Percentiles rank a stretch among this genome's conserved stretches.
Evolutionary conservation across 345 rosid genomes (phyloP).

Genomic region (Linum tenue): DNA sequence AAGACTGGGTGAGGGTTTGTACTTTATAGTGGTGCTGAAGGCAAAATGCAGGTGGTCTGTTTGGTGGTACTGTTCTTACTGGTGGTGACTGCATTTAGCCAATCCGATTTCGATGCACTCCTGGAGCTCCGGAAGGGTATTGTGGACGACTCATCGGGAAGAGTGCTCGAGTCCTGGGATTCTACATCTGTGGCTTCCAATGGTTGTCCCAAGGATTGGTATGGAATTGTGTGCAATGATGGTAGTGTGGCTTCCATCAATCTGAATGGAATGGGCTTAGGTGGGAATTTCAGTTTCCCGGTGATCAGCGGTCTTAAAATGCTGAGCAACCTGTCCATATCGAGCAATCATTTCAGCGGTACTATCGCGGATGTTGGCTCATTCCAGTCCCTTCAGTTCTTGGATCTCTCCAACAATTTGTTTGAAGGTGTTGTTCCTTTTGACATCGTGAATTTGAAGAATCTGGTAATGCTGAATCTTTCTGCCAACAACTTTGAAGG

Average conservation of each 20-base stretch:
- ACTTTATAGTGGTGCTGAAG: constrained; percentile 16
- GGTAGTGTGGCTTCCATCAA: constrained; percentile 54
- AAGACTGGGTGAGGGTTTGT: not conserved
- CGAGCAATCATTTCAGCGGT: constrained; percentile 53
- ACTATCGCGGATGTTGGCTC: constrained; percentile 54
- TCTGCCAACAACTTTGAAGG: constrained; percentile 52
- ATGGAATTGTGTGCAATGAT: constrained; percentile 48
- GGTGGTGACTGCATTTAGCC: constrained; percentile 32
- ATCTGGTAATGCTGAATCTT: constrained; percentile 41
- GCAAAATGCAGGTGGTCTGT: constrained; percentile 44
- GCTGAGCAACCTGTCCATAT: constrained; percentile 59
- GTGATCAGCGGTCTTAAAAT: constrained; percentile 38
- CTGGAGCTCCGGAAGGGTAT: constrained; percentile 65
- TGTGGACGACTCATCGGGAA: constrained; percentile 47
- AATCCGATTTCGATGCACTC: constrained; percentile 67
- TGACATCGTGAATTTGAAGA: constrained; percentile 30
- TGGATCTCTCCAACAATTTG: constrained; percentile 52
- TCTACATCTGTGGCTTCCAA: constrained; percentile 49
- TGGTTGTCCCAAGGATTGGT: constrained; percentile 70
- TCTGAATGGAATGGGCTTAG: constrained; percentile 49
- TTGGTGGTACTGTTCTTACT: constrained; percentile 37
- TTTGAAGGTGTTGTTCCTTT: constrained; percentile 50
- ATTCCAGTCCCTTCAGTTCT: constrained; percentile 37
- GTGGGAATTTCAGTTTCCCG: constrained; percentile 62
- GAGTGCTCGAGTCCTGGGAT: constrained; percentile 58